A percentile compares a stretch with the other conserved stretches of the same genome.
phyloP scores from a whole-genome alignment of 129 eudicot species.

The Flaveria linearis region DNA sequence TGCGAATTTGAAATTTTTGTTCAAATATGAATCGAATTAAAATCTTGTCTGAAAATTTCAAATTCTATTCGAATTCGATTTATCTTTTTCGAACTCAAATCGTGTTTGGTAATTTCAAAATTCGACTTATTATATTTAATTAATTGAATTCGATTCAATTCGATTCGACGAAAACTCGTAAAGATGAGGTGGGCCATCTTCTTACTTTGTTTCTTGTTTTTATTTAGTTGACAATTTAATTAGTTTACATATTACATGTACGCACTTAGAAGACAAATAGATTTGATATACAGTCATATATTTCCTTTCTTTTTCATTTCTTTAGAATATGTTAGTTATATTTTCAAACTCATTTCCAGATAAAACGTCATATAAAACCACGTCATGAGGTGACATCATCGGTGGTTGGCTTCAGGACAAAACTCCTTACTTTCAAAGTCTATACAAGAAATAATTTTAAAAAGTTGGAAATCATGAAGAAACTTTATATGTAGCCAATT shows the following conservation, averaged over 20 bases:
- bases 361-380: background rate
- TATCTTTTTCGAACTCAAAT: too few relatives aligned
- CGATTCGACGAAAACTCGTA: too few relatives aligned
- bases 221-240: background rate
- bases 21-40: too few relatives aligned
- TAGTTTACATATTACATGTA: background rate
- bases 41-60: too few relatives aligned
- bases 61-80: too few relatives aligned
- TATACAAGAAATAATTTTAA: background rate
- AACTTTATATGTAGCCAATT: background rate
- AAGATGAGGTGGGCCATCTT: too few relatives aligned
- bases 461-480: slow-evolving; percentile 1
- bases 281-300: background rate
- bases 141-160: too few relatives aligned
- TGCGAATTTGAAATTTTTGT: too few relatives aligned
- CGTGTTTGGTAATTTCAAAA: too few relatives aligned
- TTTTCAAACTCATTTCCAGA: background rate
- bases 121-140: too few relatives aligned
- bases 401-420: background rate
- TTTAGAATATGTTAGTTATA: background rate
- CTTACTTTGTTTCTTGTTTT: background rate
- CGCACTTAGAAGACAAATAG: too few relatives aligned
- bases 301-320: background rate
- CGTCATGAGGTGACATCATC: background rate
- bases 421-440: background rate